Percentiles rank a stretch among this genome's conserved stretches.
These are phyloP conservation scores for Prunus armeniaca DNA, from an alignment of 306 rosid species.

Conservation along the genomic window DNA sequence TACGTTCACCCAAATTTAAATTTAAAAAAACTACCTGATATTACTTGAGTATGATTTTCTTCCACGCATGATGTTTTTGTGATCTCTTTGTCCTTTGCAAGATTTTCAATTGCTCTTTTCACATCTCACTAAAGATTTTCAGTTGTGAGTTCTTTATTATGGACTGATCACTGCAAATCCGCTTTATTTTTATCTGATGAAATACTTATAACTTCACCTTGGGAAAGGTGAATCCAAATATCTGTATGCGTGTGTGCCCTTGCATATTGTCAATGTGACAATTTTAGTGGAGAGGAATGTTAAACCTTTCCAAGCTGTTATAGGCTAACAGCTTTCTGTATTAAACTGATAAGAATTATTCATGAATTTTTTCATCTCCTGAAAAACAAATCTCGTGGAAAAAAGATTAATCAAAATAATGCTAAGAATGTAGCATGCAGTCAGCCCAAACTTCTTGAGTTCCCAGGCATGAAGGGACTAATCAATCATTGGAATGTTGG, in stretches of 20 bases:
- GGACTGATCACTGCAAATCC: neutral
- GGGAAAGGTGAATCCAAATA: neutral
- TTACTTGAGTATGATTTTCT: neutral
- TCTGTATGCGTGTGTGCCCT: neutral
- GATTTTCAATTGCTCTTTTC: neutral
- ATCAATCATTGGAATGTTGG: neutral
- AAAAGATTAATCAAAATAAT: neutral
- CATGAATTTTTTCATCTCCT: neutral
- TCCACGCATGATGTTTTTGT: neutral
- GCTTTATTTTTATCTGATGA: neutral
- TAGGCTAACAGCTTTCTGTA: neutral
- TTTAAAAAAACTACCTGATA: neutral
- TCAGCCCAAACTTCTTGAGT: neutral
- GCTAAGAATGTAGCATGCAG: neutral
- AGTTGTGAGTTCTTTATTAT: neutral
- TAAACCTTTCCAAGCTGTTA: neutral
- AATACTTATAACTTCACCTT: neutral
- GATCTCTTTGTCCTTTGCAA: neutral
- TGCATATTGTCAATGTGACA: neutral
- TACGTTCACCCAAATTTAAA: neutral
- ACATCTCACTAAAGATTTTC: neutral
- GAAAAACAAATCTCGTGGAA: neutral
- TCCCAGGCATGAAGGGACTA: neutral
- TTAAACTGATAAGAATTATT: neutral
- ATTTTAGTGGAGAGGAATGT: neutral